Base-by-base conservation (phyloP, 106 monocot genomes). In the Posidonia australis region DNA sequence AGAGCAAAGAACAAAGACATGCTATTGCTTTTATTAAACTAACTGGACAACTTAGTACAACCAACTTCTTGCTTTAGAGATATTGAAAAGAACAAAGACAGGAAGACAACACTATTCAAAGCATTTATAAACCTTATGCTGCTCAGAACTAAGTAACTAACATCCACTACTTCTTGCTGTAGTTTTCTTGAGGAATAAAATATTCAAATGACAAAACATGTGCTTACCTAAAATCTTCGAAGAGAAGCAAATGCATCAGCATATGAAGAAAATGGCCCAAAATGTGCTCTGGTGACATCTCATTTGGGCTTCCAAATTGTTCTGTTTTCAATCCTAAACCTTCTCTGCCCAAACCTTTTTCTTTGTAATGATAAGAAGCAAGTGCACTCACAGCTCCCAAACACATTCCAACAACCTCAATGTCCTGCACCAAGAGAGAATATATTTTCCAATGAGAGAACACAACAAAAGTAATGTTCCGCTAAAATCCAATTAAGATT, bases 151-250 rank as follows among this genome's bases (percentile, higher is more conserved):
- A n/a, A n/a, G n/a, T n/a, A n/a, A n/a, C n/a, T n/a, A n/a, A n/a
- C n/a, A n/a, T n/a, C n/a, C n/a, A n/a, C n/a, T n/a, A n/a, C n/a
- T n/a, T n/a, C n/a, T n/a, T n/a, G n/a, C n/a, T n/a, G n/a, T n/a
- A n/a, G n/a, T n/a, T n/a, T n/a, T n/a, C n/a, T n/a, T n/a, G n/a
- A n/a, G n/a, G n/a, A n/a, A n/a, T n/a, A n/a, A n/a, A n/a, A n/a
- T n/a, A n/a, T n/a, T n/a, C n/a, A n/a, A n/a, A n/a, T n/a, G n/a
- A n/a, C n/a, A n/a, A n/a, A n/a, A n/a, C n/a, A n/a, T n/a, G n/a
- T n/a, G n/a, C 78, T 68, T 51, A 96, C 94, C 90, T 87, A 83
- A 91, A 87, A 78, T 90, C 87, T 63, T 91, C 84, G 73, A 82
- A 91, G 6, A 98, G 65, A 46, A 98, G 73, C 41, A 74, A 26